Evolutionary conservation across 768 basidiomycete genomes (phyloP), one percentile per base, ranked within the genome.

Genomic region (Sistotremastrum suecicum): DNA sequence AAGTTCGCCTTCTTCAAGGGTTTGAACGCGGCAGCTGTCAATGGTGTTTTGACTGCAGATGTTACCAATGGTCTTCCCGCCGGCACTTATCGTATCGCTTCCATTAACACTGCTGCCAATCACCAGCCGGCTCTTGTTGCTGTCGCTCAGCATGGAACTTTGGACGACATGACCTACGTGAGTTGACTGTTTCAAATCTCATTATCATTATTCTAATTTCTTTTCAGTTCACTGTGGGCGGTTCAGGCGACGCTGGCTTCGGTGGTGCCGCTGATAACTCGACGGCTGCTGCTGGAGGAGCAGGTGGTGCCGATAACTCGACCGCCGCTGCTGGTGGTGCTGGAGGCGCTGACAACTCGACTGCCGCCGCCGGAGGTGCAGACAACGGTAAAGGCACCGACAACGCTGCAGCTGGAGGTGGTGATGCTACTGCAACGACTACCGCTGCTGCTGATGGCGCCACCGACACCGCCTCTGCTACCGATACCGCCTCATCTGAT

Each of bases 81-180:
- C 6, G 64, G 64, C 3, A 50, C 49, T 6, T 64, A 63, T 50
- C 65, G 70, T 48, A 56, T 80, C 28, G 68, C 72, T 49, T 71
- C 74, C 4, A 78, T 80, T 58, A 74, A 74, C 53, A 54, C 69
- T 32, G 65, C 70, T 10, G 55, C 71, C 7, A 81, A 81, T 60
- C 77, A 82, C 52, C 71, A 72, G 51, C 78, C 73, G 3, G 69
- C 63, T 42, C 60, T 78, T 46, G 75, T 72, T 39, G 66, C 78
- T 11, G 58, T 81, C 41, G 78, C 72, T 11, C 77, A 76, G 52
- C 80, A 76, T 51, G 78, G 78, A 48, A 59, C 62, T 20, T 55
- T 78, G 33, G 76, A 81, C 56, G 79, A 83, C 54, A 65, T 63
- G 42, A 56, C 74, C 59, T 80, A 80, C 60, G 72, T 78, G 50